phyloP scores from a whole-genome alignment of 306 rosid species.

The Astragalus membranaceus region DNA sequence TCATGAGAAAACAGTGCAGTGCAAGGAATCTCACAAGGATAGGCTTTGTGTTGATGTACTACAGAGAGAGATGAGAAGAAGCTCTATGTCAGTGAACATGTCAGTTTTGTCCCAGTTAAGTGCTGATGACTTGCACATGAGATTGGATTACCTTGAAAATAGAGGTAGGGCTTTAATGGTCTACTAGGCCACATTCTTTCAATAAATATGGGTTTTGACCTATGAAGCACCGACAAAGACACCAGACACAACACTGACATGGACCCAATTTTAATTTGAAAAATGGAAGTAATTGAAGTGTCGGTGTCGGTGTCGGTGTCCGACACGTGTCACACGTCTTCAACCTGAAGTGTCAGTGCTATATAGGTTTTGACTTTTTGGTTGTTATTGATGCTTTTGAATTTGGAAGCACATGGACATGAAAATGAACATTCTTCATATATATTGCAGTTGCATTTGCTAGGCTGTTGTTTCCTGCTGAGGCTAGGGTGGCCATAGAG shows the following conservation, averaged over 20 bases:
- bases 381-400: not conserved
- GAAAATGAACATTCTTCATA: conserved; percentile 10
- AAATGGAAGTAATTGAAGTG: too few relatives aligned
- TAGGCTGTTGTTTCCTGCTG: conserved; percentile 61
- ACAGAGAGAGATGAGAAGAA: conserved; percentile 78
- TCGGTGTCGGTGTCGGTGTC: too few relatives aligned
- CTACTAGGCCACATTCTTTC: not conserved
- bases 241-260: too few relatives aligned
- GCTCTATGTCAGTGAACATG: conserved; percentile 38
- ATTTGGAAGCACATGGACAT: conserved; percentile 6
- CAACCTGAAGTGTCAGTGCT: too few relatives aligned
- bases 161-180: conserved; percentile 54
- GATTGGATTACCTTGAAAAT: conserved; percentile 65
- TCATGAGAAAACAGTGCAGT: conserved; percentile 31
- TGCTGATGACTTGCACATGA: conserved; percentile 55
- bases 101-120: conserved; percentile 35
- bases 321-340: too few relatives aligned
- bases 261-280: too few relatives aligned
- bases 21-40: conserved; percentile 76
- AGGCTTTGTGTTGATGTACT: conserved; percentile 77
- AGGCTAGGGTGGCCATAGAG: conserved; percentile 79
- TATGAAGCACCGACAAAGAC: too few relatives aligned
- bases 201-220: not conserved
- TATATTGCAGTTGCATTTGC: conserved; percentile 73
- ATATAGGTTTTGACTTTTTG: not conserved